These are phyloP conservation scores for Prorocentrum cordatum DNA, from an alignment of 169 alveolate species.

Conservation along the genomic window DNA sequence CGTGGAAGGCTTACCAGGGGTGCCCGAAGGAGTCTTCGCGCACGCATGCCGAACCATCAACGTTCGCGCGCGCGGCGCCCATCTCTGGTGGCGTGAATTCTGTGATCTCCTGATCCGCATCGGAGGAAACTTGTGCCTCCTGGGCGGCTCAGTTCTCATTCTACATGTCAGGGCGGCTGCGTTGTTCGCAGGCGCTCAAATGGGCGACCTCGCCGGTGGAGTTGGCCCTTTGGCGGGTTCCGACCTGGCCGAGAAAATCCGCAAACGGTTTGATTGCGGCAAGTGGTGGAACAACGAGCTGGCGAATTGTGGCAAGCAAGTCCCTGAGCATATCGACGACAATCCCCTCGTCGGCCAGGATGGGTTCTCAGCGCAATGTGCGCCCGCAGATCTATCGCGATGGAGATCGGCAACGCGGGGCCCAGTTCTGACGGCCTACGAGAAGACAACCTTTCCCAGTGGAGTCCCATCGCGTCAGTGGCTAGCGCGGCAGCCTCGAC, in stretches of 20 bases:
- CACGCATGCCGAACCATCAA: too few species aligned
- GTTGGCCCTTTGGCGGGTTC: not conserved
- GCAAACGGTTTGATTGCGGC: not conserved
- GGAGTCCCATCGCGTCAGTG: not conserved
- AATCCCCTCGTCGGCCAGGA: not conserved
- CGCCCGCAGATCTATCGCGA: not conserved
- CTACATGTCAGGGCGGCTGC: not conserved
- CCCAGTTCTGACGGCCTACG: not conserved
- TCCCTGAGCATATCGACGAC: not conserved
- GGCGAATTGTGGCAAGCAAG: conserved; percentile 4
- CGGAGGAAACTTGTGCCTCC: too few species aligned
- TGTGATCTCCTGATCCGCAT: too few species aligned
- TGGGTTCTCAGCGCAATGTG: too few species aligned
- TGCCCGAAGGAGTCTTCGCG: too few species aligned
- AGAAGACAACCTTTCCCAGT: not conserved
- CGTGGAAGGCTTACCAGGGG: too few species aligned
- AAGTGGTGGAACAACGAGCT: not conserved
- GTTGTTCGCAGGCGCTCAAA: not conserved
- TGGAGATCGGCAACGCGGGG: not conserved
- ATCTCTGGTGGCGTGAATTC: too few species aligned
- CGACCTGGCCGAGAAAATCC: not conserved
- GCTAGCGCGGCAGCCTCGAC: not conserved
- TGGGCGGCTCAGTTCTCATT: not conserved
- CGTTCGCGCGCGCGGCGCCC: too few species aligned
- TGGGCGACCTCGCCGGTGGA: not conserved